Percentiles rank a stretch among this genome's conserved stretches.
phyloP scores from a whole-genome alignment of 2,329 filamentous ascomycete species.

The Verticillium isaacii region DNA sequence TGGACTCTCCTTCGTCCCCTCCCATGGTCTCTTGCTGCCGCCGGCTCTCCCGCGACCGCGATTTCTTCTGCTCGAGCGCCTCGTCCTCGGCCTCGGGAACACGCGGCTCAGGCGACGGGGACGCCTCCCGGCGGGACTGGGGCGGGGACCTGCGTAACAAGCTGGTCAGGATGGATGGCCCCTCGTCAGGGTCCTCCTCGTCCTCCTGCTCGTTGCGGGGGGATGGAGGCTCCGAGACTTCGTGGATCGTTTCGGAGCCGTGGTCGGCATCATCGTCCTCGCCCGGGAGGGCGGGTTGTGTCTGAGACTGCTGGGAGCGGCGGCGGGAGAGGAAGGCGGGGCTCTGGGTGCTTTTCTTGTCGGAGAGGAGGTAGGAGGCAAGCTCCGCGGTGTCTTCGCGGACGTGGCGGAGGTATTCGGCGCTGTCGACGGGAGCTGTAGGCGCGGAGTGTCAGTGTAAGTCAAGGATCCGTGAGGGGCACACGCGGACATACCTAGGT shows the following conservation, averaged over 20 bases:
- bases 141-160: conserved; percentile 47
- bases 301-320: conserved; percentile 19
- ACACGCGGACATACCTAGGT: conserved; percentile 41
- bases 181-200: conserved; percentile 20
- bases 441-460: neutral
- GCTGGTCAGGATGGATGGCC: conserved; percentile 41
- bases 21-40: neutral
- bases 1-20: conserved; percentile 13
- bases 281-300: neutral
- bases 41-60: neutral
- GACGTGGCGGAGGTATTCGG: conserved; percentile 71
- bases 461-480: neutral
- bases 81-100: conserved; percentile 5
- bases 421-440: conserved; percentile 57
- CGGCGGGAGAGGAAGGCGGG: conserved; percentile 40
- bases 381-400: conserved; percentile 85
- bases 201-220: conserved; percentile 23
- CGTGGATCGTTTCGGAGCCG: conserved; percentile 49
- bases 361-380: conserved; percentile 73
- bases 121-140: conserved; percentile 22
- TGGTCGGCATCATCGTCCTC: conserved; percentile 16
- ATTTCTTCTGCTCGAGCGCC: conserved; percentile 5
- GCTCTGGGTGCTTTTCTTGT: conserved; percentile 42
- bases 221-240: conserved; percentile 55
- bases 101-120: conserved; percentile 14